phyloP scores from a whole-genome alignment of 306 rosid genomes.

The Vicia villosa region DNA sequence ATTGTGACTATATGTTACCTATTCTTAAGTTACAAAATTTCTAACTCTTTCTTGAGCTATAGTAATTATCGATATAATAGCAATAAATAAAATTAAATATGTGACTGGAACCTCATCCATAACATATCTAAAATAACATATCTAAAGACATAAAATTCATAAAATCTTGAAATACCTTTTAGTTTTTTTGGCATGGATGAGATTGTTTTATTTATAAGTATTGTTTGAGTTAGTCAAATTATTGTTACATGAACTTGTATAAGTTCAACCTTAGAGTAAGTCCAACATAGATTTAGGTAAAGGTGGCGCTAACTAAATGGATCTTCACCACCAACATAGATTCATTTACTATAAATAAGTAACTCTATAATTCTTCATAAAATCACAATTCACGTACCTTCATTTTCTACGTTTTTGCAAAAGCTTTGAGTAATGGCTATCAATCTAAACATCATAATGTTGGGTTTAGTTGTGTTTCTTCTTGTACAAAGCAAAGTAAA shows the following conservation, averaged over 20 bases:
- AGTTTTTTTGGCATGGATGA: no score
- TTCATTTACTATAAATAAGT: conserved; percentile 26
- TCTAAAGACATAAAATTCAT: no score
- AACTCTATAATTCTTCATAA: not conserved
- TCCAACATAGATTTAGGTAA: not conserved
- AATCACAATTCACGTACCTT: conserved; percentile 1
- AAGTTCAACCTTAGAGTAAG: not conserved
- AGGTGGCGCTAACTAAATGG: not conserved
- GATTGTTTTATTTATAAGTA: not conserved
- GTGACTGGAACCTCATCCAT: no score
- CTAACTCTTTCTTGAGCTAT: no score
- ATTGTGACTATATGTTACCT: no score
- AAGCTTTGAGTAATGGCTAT: conserved; percentile 40
- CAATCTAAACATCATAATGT: conserved; percentile 1
- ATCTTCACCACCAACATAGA: not conserved
- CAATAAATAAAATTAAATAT: no score
- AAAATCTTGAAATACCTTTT: no score
- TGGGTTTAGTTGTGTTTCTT: conserved; percentile 30
- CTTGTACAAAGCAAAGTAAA: conserved; percentile 53
- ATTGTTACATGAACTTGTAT: not conserved
- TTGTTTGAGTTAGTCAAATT: not conserved
- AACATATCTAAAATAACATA: no score
- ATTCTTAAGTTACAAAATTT: no score
- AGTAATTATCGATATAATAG: no score
- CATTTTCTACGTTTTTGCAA: not conserved